phyloP scores from a whole-genome alignment of 1,284 basidiomycete species.

The Pisolithus thermaeus region DNA sequence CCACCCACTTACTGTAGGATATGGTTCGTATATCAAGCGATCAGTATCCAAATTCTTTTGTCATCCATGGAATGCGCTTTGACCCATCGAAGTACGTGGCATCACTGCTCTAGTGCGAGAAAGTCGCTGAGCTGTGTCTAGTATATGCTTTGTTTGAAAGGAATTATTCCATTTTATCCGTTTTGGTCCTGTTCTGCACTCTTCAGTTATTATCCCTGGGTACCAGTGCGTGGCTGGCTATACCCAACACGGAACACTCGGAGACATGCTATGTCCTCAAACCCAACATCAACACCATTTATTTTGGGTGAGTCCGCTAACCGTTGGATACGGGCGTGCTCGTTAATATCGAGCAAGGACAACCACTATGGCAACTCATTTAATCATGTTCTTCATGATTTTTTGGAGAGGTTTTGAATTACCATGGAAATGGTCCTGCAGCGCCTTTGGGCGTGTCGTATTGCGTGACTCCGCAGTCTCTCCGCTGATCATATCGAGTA shows the following conservation, averaged over 20 bases:
- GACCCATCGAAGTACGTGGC: constrained; percentile 14
- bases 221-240: constrained; percentile 10
- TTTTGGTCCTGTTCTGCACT: constrained; percentile 5
- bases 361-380: constrained; percentile 12
- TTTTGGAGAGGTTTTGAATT: constrained; percentile 14
- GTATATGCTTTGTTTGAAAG: constrained; percentile 13
- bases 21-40: constrained; percentile 17
- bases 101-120: neutral
- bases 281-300: constrained; percentile 6
- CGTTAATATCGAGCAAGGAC: constrained; percentile 7
- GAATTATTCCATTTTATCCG: constrained; percentile 2
- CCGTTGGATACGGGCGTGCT: neutral
- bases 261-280: constrained; percentile 13
- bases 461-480: constrained; percentile 13
- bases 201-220: constrained; percentile 15
- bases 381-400: constrained; percentile 13
- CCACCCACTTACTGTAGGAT: constrained; percentile 7
- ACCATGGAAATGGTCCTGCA: constrained; percentile 7
- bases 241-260: constrained; percentile 8
- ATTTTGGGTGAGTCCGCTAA: constrained; percentile 14
- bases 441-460: constrained; percentile 7
- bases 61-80: constrained; percentile 6
- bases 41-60: constrained; percentile 13
- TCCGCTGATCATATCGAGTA: constrained; percentile 9
- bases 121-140: neutral